These are phyloP conservation scores for Populus trichocarpa DNA, from an alignment of 441 rosid genomes.

Conservation along the genomic window DNA sequence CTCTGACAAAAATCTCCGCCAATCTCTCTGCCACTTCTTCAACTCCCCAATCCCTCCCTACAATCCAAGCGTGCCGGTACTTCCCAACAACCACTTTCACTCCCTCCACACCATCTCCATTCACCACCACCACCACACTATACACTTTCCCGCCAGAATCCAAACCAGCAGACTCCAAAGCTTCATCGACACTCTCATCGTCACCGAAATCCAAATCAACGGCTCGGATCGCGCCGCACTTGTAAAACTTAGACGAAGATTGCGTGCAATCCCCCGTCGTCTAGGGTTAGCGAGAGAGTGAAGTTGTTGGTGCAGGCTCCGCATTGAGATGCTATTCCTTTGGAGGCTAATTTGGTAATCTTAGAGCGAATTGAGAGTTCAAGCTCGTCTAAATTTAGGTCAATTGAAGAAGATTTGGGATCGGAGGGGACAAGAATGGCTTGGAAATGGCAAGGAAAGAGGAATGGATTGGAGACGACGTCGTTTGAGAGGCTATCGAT, in stretches of 20 bases:
- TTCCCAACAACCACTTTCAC: slow-evolving; percentile 75
- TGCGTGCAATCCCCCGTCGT: slow-evolving; percentile 31
- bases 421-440: slow-evolving; percentile 40
- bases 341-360: slow-evolving; percentile 38
- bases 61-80: slow-evolving; percentile 85
- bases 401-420: slow-evolving; percentile 14
- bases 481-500: slow-evolving; percentile 54
- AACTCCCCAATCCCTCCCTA: slow-evolving; percentile 46
- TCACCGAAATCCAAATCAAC: slow-evolving; percentile 39
- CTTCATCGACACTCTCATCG: slow-evolving; percentile 58
- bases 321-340: slow-evolving; percentile 29
- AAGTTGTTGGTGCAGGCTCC: slow-evolving; percentile 42
- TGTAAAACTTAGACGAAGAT: slow-evolving; percentile 23
- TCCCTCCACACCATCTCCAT: slow-evolving; percentile 35
- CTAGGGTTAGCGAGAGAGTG: slow-evolving; percentile 55
- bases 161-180: slow-evolving; percentile 35
- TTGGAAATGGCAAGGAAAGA: slow-evolving; percentile 68
- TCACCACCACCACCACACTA: slow-evolving; percentile 56
- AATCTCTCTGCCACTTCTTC: slow-evolving; percentile 39
- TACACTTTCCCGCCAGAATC: slow-evolving; percentile 49
- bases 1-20: slow-evolving; percentile 67
- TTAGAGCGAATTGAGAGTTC: slow-evolving; percentile 36
- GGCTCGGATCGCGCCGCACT: slow-evolving; percentile 48
- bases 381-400: slow-evolving; percentile 31
- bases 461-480: slow-evolving; percentile 40